Conservation (phyloP, 2,329 filamentous ascomycete species). For the Diaporthe eres region DNA sequence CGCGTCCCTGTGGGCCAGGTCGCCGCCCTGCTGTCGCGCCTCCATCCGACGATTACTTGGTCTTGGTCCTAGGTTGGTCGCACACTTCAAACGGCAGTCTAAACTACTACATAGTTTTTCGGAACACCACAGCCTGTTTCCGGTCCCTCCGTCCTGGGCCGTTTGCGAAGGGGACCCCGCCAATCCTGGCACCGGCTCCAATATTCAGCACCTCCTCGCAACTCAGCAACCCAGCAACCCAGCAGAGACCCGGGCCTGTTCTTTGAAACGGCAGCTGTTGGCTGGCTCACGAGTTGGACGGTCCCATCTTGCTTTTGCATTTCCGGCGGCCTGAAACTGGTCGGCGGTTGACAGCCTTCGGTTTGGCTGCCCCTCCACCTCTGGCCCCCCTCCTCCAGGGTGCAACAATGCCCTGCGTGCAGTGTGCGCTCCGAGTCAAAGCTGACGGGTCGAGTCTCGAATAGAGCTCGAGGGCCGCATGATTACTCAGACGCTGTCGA, state of each 20-base stretch:
- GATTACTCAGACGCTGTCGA: slow-evolving; percentile 16
- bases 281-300: slow-evolving; percentile 4
- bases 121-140: slow-evolving; percentile 31
- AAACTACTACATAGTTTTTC: slow-evolving; percentile 10
- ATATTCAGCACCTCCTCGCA: not conserved
- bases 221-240: not conserved
- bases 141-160: slow-evolving; percentile 23
- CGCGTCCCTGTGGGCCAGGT: not conserved
- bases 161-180: slow-evolving; percentile 11
- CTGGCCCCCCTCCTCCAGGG: not conserved
- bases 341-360: slow-evolving; percentile 31
- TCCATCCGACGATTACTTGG: slow-evolving; percentile 20
- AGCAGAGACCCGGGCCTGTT: not conserved
- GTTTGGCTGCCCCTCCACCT: not conserved
- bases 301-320: slow-evolving; percentile 18
- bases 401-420: slow-evolving; percentile 13
- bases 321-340: slow-evolving; percentile 25
- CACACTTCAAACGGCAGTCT: slow-evolving; percentile 28
- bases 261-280: slow-evolving; percentile 22
- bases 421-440: slow-evolving; percentile 30
- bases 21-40: slow-evolving; percentile 13
- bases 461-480: not conserved
- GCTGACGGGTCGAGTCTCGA: slow-evolving; percentile 29
- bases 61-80: slow-evolving; percentile 2
- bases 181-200: slow-evolving; percentile 25